Conservation (phyloP, 176 grass and related monocot genomes). For the Oryza glumipatula region DNA sequence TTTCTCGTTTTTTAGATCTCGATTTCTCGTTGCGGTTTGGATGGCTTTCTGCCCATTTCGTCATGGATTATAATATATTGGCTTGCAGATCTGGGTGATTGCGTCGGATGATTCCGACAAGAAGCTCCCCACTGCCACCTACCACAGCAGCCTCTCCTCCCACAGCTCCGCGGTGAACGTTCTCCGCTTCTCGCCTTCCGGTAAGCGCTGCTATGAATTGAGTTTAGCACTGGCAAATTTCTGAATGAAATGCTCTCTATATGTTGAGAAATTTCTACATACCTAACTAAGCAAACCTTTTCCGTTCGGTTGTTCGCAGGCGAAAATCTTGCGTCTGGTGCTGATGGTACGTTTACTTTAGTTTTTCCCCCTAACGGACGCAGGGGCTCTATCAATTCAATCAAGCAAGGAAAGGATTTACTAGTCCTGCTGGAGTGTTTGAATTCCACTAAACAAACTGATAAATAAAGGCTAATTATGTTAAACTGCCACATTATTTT, state of each 20-base stretch:
- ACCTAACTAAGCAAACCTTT: background rate
- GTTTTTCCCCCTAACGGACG: background rate
- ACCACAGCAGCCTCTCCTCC: conserved; percentile 68
- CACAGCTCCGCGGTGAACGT: conserved; percentile 84
- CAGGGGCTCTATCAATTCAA: background rate
- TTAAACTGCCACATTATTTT: background rate
- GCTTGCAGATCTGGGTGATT: conserved; percentile 74
- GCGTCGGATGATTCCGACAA: conserved; percentile 53
- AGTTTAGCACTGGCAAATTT: background rate
- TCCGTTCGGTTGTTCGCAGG: conserved; percentile 51
- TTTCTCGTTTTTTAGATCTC: background rate
- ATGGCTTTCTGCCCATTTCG: background rate
- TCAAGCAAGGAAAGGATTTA: background rate
- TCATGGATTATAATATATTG: background rate
- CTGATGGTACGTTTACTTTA: conserved; percentile 69
- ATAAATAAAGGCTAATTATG: background rate
- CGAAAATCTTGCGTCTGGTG: conserved; percentile 77
- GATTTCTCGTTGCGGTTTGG: background rate
- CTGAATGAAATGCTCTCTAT: background rate
- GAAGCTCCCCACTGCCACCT: conserved; percentile 77
- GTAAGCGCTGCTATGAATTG: conserved; percentile 20
- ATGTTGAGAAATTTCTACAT: background rate
- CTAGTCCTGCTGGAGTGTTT: background rate
- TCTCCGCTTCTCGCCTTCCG: conserved; percentile 93
- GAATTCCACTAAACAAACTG: background rate